phyloP scores from a whole-genome alignment of 306 rosid species.

The Herpetospermum pedunculosum region DNA sequence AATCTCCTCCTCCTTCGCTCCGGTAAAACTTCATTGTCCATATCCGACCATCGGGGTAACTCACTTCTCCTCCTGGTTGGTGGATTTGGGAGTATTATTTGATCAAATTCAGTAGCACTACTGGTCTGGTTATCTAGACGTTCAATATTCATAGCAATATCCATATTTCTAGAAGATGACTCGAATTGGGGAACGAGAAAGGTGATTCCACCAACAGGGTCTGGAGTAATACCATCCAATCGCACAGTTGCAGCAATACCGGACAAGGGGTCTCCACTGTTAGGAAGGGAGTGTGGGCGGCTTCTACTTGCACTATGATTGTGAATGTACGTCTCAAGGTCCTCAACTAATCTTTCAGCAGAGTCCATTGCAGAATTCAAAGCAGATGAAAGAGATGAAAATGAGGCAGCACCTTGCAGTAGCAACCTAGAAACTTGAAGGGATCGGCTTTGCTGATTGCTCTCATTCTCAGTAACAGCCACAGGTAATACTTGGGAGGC shows the following conservation, averaged over 20 bases:
- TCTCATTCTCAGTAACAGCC: conserved; percentile 3
- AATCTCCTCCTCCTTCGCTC: conserved; percentile 50
- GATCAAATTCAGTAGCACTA: conserved; percentile 17
- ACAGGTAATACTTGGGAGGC: conserved; percentile 15
- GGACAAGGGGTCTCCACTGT: conserved; percentile 16
- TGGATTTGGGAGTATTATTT: conserved; percentile 20
- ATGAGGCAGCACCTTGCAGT: conserved; percentile 40
- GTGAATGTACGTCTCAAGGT: conserved; percentile 41
- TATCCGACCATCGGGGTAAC: conserved; percentile 18
- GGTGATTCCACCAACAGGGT: conserved; percentile 26
- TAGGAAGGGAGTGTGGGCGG: conserved; percentile 13
- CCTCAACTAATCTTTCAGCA: conserved; percentile 52
- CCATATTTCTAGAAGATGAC: conserved; percentile 23
- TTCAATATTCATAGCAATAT: conserved; percentile 7
- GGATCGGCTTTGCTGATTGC: conserved; percentile 18
- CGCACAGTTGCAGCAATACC: conserved; percentile 21
- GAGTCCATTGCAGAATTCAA: conserved; percentile 52
- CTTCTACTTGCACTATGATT: conserved; percentile 16
- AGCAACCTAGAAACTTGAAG: conserved; percentile 37
- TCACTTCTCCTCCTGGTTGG: conserved; percentile 29
- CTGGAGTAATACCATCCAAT: conserved; percentile 24
- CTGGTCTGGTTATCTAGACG: conserved; percentile 23
- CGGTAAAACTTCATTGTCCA: conserved; percentile 17
- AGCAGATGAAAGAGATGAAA: conserved; percentile 54
- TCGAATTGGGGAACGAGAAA: conserved; percentile 15